Base-by-base conservation (phyloP, 148 eudicot species). In the Salicornia ramosissima region DNA sequence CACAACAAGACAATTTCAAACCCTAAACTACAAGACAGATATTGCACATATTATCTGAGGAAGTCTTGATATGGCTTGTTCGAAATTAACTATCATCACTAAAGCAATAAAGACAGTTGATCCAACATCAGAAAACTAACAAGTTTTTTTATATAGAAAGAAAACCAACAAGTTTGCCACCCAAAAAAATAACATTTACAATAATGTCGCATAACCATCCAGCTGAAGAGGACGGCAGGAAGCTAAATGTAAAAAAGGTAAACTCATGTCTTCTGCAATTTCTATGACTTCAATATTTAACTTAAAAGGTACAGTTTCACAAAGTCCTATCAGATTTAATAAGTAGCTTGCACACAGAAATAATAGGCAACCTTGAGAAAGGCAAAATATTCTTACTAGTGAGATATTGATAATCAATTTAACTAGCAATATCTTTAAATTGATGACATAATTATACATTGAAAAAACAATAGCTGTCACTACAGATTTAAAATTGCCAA, bases 401-500 rank as follows among this genome's bases (percentile, higher is more conserved):
- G 4, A 3, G 40, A 36, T 36, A 36, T 36, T 36, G 40, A 36
- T 3, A 36, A 36, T 36, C 5, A 36, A 36, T 36, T 36, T 3
- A 8, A 36, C 40, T 36, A 36, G 40, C n/a, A n/a, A n/a, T 36
- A 36, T 36, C 40, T 3, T 36, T 3, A 3, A 36, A 36, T 36
- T 36, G 8, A 36, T 36, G 8, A 36, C 40, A 36, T 36, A 36
- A 36, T 36, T 65, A 29, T 6, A 50, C 0, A 29, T 12, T 3
- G 22, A n/a, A 67, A 19, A 30, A 16, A 16, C 30, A 52, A 36
- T 40, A 40, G 15, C 62, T 31, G 24, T 19, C 42, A 45, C n/a
- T 10, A 8, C 22, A 25, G 34, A 9, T 58, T 3, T 10, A 53
- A 65, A 76, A 56, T 71, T 36, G 25, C 31, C 56, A 72, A 68